Evolutionary conservation across 371 early-diverging fungal species (phyloP), one percentile per base, ranked within the genome.

Genomic region (Ordospora pajunii): DNA sequence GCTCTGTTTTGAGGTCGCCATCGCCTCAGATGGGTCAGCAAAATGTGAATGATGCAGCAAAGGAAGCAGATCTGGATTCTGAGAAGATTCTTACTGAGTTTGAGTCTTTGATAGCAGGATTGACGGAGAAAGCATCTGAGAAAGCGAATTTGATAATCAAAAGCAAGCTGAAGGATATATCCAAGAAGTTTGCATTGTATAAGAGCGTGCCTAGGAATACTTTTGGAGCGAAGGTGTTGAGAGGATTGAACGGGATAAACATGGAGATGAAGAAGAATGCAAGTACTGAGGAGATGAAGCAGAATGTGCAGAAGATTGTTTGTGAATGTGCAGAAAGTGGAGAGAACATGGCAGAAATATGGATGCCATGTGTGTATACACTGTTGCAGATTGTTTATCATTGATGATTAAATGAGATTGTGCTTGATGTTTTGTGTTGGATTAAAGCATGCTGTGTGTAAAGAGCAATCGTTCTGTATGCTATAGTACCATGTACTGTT

Each of bases 161-260:
- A 5, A 72, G 62, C 49, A 72, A 72, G 64, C 62, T 72, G 11
- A 72, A 72, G 43, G 73, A 72, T 46, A 64, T 64, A 6, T 40
- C 43, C 6, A 49, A 64, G 32, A 62, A 63, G 22, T 37, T 72
- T 62, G 8, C 42, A 11, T 23, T 72, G 17, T 72, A 63, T 48
- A 14, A 50, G 11, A 42, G 64, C 14, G 37, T 44, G 17, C 17
- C 62, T n/a, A 72, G 42, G 37, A 17, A 63, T 4, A 44, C 49
- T 6, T 50, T 72, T n/a, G 42, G 48, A 11, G 11, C 43, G 7
- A 4, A 8, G 8, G n/a, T 72, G 8, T 17, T 72, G 5, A 21
- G n/a, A 12, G 64, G 37, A 19, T 62, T 72, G 1, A 63, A 62
- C 42, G 2, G 19, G n/a, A 63, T 72, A 54, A 44, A 63, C 19